phyloP scores from a whole-genome alignment of 2,329 filamentous ascomycete genomes.

The Neonectria punicea region DNA sequence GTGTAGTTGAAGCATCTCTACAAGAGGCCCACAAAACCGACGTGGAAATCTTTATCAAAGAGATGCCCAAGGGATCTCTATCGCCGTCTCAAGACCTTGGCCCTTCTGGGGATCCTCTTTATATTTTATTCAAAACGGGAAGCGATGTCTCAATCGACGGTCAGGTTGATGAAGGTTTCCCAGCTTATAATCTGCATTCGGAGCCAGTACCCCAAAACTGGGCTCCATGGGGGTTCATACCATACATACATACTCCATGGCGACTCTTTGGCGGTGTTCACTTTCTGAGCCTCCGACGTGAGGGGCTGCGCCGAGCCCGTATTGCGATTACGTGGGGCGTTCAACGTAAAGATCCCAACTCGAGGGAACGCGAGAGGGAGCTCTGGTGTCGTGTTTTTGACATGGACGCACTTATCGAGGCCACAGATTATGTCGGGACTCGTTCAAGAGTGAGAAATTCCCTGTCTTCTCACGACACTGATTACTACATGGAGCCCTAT shows the following conservation, averaged over 20 bases:
- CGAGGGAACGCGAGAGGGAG: not conserved
- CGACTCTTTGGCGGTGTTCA: constrained; percentile 37
- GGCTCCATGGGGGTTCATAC: constrained; percentile 32
- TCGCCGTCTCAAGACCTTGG: not conserved
- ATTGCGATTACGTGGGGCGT: constrained; percentile 36
- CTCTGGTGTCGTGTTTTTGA: constrained; percentile 38
- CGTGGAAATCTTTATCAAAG: constrained; percentile 30
- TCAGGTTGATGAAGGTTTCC: constrained; percentile 26
- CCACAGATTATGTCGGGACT: constrained; percentile 11
- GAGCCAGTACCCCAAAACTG: constrained; percentile 28
- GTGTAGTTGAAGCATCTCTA: constrained; percentile 10
- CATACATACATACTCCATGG: constrained; percentile 17
- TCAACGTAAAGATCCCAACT: constrained; percentile 11
- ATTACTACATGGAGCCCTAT: not conserved
- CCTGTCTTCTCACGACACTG: no score
- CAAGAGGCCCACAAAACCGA: constrained; percentile 20
- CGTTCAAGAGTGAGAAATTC: not conserved
- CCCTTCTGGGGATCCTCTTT: constrained; percentile 30
- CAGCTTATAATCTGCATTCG: constrained; percentile 30
- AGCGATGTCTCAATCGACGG: not conserved
- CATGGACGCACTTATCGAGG: constrained; percentile 21
- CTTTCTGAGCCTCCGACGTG: constrained; percentile 26
- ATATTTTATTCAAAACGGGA: constrained; percentile 26
- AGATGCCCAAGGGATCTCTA: no score
- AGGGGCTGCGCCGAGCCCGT: not conserved